Conservation (phyloP, 2,329 filamentous ascomycete genomes). For the Leptographium flavum region DNA sequence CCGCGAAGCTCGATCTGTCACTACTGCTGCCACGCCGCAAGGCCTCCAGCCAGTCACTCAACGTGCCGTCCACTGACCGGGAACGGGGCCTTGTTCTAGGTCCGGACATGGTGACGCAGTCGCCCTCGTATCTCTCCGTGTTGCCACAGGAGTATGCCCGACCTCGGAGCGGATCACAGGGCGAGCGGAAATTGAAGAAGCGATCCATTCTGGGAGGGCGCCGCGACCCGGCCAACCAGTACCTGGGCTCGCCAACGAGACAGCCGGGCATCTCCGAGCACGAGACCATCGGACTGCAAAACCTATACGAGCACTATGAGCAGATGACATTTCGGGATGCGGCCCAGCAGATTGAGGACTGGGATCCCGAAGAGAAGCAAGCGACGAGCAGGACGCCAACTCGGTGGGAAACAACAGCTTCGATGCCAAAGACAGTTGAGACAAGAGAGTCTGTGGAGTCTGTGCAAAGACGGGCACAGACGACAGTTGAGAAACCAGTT, state of each 20-base stretch:
- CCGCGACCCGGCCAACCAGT: constrained; percentile 2
- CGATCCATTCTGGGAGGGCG: constrained; percentile 22
- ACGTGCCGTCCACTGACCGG: background rate
- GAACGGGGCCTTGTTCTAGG: constrained; percentile 18
- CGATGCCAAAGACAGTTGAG: too few species aligned
- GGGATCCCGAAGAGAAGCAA: too few species aligned
- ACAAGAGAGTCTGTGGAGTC: too few species aligned
- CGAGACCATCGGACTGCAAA: constrained; percentile 23
- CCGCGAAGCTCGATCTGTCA: constrained; percentile 34
- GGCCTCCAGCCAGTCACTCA: constrained; percentile 16
- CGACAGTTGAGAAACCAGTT: too few species aligned
- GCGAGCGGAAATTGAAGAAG: constrained; percentile 19
- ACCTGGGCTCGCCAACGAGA: background rate
- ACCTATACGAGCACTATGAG: constrained; percentile 44
- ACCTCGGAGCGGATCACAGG: constrained; percentile 11
- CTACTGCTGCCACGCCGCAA: constrained; percentile 23
- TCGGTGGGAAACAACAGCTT: too few species aligned
- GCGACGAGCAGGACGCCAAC: too few species aligned
- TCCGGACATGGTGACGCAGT: constrained; percentile 23
- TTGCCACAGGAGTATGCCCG: constrained; percentile 16
- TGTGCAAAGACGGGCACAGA: too few species aligned
- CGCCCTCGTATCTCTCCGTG: constrained; percentile 28
- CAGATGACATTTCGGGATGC: constrained; percentile 36
- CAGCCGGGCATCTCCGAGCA: background rate
- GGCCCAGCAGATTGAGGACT: constrained; percentile 15